A percentile compares a stretch with the other conserved stretches of the same genome.
Conservation (phyloP, 2,329 filamentous ascomycete genomes). For the Tricladium varicosporioides region DNA sequence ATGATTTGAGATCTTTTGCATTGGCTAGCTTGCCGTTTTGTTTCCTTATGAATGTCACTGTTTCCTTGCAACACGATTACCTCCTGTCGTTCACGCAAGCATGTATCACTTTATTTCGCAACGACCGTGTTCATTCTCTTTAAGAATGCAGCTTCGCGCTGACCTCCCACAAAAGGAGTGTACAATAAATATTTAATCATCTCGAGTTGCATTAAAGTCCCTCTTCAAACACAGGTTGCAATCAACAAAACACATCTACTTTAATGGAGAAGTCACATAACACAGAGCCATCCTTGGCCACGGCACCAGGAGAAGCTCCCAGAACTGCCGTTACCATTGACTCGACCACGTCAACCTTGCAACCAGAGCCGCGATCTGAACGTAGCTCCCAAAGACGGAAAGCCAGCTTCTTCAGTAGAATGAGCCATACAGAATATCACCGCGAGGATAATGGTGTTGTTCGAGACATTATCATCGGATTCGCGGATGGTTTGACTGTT, state of each 20-base stretch:
- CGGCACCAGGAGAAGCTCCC: neutral
- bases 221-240: no score
- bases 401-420: no score
- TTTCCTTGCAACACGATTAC: neutral
- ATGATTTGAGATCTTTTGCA: no score
- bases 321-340: neutral
- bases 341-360: neutral
- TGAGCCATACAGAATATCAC: slow-evolving; percentile 12
- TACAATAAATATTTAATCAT: no score
- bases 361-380: neutral
- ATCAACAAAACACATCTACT: no score
- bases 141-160: no score
- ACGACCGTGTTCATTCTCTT: no score
- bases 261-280: no score
- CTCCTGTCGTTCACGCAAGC: neutral
- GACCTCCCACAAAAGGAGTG: no score
- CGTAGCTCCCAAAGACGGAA: no score
- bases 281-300: no score
- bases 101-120: neutral
- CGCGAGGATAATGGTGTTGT: slow-evolving; percentile 45
- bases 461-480: slow-evolving; percentile 71
- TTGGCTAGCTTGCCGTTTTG: neutral
- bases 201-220: no score
- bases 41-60: neutral
- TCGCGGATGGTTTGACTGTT: slow-evolving; percentile 76